phyloP scores from a whole-genome alignment of 2,329 filamentous ascomycete species.

The Botrytis byssoidea region DNA sequence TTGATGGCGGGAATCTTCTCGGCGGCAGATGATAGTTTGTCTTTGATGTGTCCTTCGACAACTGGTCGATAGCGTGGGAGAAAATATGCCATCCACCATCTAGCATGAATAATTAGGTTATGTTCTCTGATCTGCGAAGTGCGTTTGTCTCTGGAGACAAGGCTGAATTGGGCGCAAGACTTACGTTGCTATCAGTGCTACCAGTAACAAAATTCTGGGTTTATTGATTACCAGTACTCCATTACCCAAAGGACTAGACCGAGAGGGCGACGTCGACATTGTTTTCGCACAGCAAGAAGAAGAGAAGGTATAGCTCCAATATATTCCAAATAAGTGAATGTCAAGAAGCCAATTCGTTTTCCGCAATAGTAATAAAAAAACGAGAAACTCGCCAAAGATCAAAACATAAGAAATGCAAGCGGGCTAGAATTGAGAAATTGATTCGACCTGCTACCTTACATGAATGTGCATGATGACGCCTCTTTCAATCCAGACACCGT shows the following conservation, averaged over 20 bases:
- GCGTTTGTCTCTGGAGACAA: background rate
- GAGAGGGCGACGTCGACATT: slow-evolving; percentile 7
- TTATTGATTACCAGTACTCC: slow-evolving; percentile 32
- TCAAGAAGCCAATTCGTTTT: background rate
- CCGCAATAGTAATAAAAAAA: background rate
- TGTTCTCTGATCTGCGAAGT: background rate
- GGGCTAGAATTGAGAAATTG: background rate
- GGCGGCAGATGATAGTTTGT: slow-evolving; percentile 31
- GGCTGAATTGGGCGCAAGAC: slow-evolving; percentile 18
- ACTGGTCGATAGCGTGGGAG: slow-evolving; percentile 46
- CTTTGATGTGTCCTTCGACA: slow-evolving; percentile 41
- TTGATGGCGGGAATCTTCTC: slow-evolving; percentile 36
- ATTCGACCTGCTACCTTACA: slow-evolving; percentile 1
- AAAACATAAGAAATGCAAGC: background rate
- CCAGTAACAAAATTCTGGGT: slow-evolving; percentile 28
- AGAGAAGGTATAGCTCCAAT: background rate
- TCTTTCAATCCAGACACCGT: background rate
- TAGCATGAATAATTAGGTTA: slow-evolving; percentile 29
- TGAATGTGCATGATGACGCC: slow-evolving; percentile 8
- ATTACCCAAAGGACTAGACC: slow-evolving; percentile 25
- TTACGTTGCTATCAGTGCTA: slow-evolving; percentile 36
- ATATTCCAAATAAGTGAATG: background rate
- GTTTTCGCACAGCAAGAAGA: background rate
- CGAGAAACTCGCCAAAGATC: background rate
- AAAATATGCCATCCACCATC: slow-evolving; percentile 49